Evolutionary conservation across 2,329 filamentous ascomycete species (phyloP), one percentile per base, ranked within the genome.

Genomic region (Cladophialophora psammophila): DNA sequence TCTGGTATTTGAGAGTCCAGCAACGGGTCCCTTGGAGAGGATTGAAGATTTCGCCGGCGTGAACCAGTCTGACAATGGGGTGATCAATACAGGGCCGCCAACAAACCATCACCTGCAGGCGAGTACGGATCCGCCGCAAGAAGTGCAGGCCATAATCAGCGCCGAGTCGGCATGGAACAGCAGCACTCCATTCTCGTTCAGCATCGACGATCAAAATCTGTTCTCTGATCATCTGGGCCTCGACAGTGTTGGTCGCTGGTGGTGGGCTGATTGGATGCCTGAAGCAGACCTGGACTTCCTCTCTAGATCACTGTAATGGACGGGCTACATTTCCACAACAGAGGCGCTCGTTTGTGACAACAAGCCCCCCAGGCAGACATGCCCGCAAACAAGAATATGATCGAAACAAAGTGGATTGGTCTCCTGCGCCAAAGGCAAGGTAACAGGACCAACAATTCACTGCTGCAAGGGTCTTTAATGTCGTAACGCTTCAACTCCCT

Each of bases 191-290:
- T 32, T 42, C 36, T 12, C 48, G 35, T 42, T 63, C 8, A 20
- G 26, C 15, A 20, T 38, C 8, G 60, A 55, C 36, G 60, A 62
- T 35, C 38, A 42, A 36, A 53, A 31, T 15, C 52, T 63, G n/a
- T 60, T 65, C 57, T 45, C 18, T 18, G 52, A 53, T 32, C 55
- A 61, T 18, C 38, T 48, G 10, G 57, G 31, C 3, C 52, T 61
- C n/a, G 63, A 65, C 38, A 59, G 40, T 26, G 63, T 60, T 8
- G 63, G 63, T 18, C 63, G 63, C n/a, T 65, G 57, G 63, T 65
- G 63, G 63, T 65, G 56, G 63, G 56, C 57, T 1, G 63, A 65
- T 13, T 65, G 63, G 63, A 52, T 61, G 40, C 63, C 60, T 8
- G 60, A 63, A 20, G 60, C 36, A 7, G 60, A 63, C 38, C 32